Percentiles rank a stretch among this genome's conserved stretches.
These are phyloP conservation scores for Talaromyces piceae DNA, from an alignment of 2,329 filamentous ascomycete species.

Conservation along the genomic window DNA sequence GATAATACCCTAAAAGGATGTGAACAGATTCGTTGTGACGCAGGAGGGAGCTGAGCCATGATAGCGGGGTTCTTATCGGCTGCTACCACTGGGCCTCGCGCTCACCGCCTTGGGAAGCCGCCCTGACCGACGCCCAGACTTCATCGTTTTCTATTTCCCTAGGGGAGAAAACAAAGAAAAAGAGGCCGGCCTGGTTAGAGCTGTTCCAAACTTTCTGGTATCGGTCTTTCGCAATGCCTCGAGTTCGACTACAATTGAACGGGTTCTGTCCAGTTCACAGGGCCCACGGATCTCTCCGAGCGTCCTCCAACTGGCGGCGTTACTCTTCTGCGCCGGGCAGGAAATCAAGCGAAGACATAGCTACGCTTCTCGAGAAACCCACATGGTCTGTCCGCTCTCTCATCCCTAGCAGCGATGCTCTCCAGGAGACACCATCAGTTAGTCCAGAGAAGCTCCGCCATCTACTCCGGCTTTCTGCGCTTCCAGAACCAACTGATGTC, in stretches of 20 bases:
- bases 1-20: too few relatives aligned
- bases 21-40: neutral
- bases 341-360: slow-evolving; percentile 19
- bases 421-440: slow-evolving; percentile 35
- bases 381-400: slow-evolving; percentile 79
- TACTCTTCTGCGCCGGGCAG: slow-evolving; percentile 9
- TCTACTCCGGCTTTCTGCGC: slow-evolving; percentile 79
- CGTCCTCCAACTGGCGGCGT: neutral
- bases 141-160: neutral
- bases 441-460: slow-evolving; percentile 66
- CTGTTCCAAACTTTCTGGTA: neutral
- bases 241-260: neutral
- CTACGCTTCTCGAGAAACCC: slow-evolving; percentile 57
- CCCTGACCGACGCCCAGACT: neutral
- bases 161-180: neutral
- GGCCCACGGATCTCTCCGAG: neutral
- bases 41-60: neutral
- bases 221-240: slow-evolving; percentile 2
- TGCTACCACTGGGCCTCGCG: neutral
- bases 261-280: neutral
- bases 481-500: slow-evolving; percentile 60
- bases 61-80: slow-evolving; percentile 2
- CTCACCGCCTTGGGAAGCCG: neutral
- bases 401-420: slow-evolving; percentile 44
- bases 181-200: neutral